Evolutionary conservation across 2,329 filamentous ascomycete species (phyloP), one percentile per base, ranked within the genome.

Genomic region (Colletotrichum lupini): DNA sequence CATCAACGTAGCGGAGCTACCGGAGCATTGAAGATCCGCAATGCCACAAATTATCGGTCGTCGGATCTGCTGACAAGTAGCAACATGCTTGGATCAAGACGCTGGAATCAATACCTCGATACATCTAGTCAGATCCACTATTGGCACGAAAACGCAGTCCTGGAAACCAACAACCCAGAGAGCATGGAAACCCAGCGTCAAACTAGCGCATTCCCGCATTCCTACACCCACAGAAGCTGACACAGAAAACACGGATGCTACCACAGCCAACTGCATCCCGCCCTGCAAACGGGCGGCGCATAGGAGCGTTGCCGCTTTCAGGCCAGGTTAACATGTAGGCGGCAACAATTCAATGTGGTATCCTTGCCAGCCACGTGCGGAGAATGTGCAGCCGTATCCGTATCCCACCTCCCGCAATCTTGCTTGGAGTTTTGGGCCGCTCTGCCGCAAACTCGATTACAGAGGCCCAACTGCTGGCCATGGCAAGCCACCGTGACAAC

Each of bases 301-400:
- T 42, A 14, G 30, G 63, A 37, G n/a, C 42, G 66, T 69, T 16
- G 42, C 66, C 59, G 59, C 19, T 53, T 59, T 59, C 32, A 46
- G 66, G 32, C 59, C 58, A 61, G 42, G 30, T 49, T 26, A 24
- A 60, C 8, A 35, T 49, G 35, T 52, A 59, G 49, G 46, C 22
- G 22, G 37, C 32, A 56, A 55, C 32, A 37, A 35, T 32, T 59
- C 55, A 42, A 55, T 30, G 24, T 22, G 42, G 28, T 42, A 74
- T 74, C 72, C 72, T 67, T 74, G 68, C 35, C 30, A 53, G 53
- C 72, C 72, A 74, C 72, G 72, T 74, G 68, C 62, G 49, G 32
- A 59, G 37, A 32, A 63, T 55, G 30, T 30, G 22, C 42, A 35
- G 52, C 22, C 61, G 72, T 55, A 61, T 32, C 42, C 30, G 32